phyloP scores from a whole-genome alignment of 441 rosid genomes.

The Kokia cookei region DNA sequence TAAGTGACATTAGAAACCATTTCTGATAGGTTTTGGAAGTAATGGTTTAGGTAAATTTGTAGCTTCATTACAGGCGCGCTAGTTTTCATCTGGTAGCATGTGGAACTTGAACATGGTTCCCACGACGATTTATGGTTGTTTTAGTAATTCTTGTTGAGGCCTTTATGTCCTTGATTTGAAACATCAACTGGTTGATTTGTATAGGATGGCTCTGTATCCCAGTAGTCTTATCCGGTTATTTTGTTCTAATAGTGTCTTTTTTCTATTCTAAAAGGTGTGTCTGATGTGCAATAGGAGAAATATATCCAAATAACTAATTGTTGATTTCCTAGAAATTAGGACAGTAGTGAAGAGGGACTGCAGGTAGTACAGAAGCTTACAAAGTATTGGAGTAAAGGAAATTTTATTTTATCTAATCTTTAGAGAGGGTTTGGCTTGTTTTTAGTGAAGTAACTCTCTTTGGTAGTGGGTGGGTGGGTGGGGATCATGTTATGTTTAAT shows the following conservation, averaged over 20 bases:
- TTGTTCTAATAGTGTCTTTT: background rate
- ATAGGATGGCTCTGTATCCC: background rate
- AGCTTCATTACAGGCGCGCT: background rate
- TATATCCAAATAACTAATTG: background rate
- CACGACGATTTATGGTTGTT: background rate
- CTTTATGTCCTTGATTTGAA: constrained; percentile 3
- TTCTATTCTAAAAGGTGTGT: background rate
- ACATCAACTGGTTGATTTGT: background rate
- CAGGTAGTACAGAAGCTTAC: background rate
- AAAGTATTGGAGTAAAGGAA: background rate
- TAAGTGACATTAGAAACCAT: background rate
- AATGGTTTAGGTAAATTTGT: background rate
- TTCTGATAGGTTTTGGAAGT: background rate
- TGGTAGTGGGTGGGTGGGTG: background rate
- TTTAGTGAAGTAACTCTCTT: background rate
- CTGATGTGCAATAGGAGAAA: background rate
- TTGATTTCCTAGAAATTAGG: background rate
- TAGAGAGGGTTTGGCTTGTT: background rate
- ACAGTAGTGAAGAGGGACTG: background rate
- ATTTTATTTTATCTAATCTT: background rate
- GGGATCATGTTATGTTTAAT: background rate
- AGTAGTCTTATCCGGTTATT: background rate
- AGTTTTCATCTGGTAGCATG: background rate
- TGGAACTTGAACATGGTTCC: background rate
- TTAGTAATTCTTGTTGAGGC: background rate